phyloP scores from a whole-genome alignment of 495 filamentous ascomycete genomes.

The Aspergillus diversus region DNA sequence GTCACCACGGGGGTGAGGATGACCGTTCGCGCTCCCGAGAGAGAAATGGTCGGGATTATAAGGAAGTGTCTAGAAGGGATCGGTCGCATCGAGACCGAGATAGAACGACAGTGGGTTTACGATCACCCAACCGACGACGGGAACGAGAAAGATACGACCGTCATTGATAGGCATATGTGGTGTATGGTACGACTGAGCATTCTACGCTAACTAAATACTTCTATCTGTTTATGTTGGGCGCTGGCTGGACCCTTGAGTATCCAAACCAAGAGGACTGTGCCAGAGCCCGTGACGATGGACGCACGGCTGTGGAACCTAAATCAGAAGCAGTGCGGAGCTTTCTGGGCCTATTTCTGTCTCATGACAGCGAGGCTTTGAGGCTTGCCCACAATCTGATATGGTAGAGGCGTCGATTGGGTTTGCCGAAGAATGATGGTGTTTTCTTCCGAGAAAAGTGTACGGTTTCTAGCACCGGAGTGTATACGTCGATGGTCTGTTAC shows the following conservation, averaged over 20 bases:
- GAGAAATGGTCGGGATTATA: slow-evolving; percentile 32
- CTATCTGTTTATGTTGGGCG: slow-evolving; percentile 6
- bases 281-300: neutral
- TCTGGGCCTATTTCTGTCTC: neutral
- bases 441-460: neutral
- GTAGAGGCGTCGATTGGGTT: neutral
- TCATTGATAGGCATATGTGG: slow-evolving; percentile 29
- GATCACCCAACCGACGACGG: slow-evolving; percentile 39
- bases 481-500: neutral
- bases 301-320: neutral
- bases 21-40: slow-evolving; percentile 39
- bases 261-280: neutral
- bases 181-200: neutral
- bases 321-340: neutral
- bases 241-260: neutral
- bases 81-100: slow-evolving; percentile 33
- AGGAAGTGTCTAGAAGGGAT: slow-evolving; percentile 26
- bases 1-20: slow-evolving; percentile 40
- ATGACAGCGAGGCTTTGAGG: neutral
- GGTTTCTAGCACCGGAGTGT: neutral
- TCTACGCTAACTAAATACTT: neutral
- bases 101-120: slow-evolving; percentile 34
- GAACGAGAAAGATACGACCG: slow-evolving; percentile 41
- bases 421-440: neutral
- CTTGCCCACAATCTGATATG: neutral